Evolutionary conservation across 1,284 basidiomycete species (phyloP).

Genomic region (Pisolithus thermaeus): DNA sequence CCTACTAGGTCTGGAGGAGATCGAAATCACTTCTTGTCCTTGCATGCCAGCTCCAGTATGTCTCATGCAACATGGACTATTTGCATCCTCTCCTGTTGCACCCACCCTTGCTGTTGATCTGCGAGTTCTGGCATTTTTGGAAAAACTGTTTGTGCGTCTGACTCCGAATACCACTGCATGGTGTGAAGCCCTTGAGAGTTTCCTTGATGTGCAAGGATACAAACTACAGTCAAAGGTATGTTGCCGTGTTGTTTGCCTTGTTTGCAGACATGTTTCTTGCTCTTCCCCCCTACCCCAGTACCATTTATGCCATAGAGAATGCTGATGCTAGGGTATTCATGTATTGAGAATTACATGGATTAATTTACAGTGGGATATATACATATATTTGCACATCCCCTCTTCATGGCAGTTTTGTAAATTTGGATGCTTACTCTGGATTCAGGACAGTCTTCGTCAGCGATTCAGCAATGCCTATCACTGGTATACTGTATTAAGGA

Average conservation of each 20-base stretch:
- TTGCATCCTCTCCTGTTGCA: conserved; percentile 8
- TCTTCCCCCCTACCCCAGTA: too few relatives aligned
- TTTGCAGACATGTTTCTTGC: not conserved
- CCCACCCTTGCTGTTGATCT: conserved; percentile 9
- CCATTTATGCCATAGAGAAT: not conserved
- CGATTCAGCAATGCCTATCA: conserved; percentile 3
- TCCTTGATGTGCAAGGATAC: conserved; percentile 3
- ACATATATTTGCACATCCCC: not conserved
- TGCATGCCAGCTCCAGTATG: not conserved
- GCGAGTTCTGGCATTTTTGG: conserved; percentile 8
- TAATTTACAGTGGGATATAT: too few relatives aligned
- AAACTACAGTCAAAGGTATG: not conserved
- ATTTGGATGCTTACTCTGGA: not conserved
- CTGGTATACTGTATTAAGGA: conserved; percentile 3
- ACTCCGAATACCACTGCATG: conserved; percentile 6
- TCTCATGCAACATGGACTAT: conserved; percentile 5
- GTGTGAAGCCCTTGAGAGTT: conserved; percentile 9
- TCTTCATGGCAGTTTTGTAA: not conserved
- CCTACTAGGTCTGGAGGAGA: not conserved
- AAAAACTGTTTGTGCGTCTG: conserved; percentile 4
- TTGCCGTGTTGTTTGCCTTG: not conserved
- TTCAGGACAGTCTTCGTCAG: not conserved
- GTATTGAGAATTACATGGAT: too few relatives aligned
- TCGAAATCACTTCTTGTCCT: not conserved
- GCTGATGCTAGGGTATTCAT: too few relatives aligned